Percentiles rank a stretch among this genome's conserved stretches.
phyloP scores from a whole-genome alignment of 2,329 filamentous ascomycete species.

The Aspergillus tamarii region DNA sequence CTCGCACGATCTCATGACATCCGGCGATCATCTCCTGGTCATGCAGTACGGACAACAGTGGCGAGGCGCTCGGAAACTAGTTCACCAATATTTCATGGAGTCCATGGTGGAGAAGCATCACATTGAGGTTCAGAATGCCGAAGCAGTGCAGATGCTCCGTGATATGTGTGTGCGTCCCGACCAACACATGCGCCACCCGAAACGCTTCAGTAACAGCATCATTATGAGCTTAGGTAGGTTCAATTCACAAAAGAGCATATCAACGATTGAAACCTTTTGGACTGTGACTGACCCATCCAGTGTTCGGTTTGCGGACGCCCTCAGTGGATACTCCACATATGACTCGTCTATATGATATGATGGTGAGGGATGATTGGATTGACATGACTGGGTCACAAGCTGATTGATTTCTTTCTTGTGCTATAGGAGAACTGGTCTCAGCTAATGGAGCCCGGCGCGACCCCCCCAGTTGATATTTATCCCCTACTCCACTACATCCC shows the following conservation, averaged over 20 bases:
- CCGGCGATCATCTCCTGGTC: conserved; percentile 52
- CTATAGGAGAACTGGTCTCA: conserved; percentile 42
- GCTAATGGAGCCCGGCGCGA: conserved; percentile 51
- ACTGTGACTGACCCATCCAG: not conserved
- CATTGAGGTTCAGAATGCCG: conserved; percentile 49
- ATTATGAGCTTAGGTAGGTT: conserved; percentile 40
- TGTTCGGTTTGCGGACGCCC: conserved; percentile 40
- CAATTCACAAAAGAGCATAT: no score
- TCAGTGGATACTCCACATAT: conserved; percentile 39
- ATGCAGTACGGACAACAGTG: conserved; percentile 53
- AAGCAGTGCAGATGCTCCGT: conserved; percentile 51
- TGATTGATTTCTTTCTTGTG: no score
- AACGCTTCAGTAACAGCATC: conserved; percentile 54
- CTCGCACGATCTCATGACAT: conserved; percentile 45
- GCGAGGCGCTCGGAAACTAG: conserved; percentile 49
- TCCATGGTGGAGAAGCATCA: conserved; percentile 49
- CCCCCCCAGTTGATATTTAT: conserved; percentile 54
- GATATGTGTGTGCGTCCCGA: conserved; percentile 42
- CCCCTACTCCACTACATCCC: conserved; percentile 49
- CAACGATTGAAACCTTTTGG: no score
- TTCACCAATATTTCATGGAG: conserved; percentile 52
- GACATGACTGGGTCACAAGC: no score
- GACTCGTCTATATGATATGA: conserved; percentile 45
- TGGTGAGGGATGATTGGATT: conserved; percentile 23
- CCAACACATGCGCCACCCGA: conserved; percentile 52